phyloP scores from a whole-genome alignment of 2,329 filamentous ascomycete species.

The Xylariaceae sp. region DNA sequence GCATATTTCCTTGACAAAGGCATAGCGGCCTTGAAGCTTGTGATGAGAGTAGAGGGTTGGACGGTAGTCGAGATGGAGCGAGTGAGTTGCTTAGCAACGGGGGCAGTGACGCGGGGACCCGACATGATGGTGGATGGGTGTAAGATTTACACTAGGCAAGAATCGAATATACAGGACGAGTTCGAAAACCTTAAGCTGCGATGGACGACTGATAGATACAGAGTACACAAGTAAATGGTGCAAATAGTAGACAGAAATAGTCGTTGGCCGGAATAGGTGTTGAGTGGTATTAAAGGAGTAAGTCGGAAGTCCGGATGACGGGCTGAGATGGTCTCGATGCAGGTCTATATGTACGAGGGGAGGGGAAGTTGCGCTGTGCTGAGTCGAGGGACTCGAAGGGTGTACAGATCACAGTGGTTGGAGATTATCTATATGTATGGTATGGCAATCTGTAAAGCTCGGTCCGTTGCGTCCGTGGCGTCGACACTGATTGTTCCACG shows the following conservation, averaged over 20 bases:
- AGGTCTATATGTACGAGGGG: neutral
- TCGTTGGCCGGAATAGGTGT: neutral
- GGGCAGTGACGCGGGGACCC: constrained; percentile 30
- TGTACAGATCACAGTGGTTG: neutral
- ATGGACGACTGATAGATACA: neutral
- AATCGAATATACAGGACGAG: neutral
- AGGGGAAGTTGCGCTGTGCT: neutral
- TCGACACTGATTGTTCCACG: neutral
- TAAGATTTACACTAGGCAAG: neutral
- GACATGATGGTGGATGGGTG: constrained; percentile 20
- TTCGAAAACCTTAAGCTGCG: constrained; percentile 1
- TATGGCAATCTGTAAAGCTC: neutral
- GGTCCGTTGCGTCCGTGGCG: neutral
- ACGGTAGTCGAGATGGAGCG: constrained; percentile 30
- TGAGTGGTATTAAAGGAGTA: neutral
- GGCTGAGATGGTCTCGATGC: neutral
- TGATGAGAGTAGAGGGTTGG: constrained; percentile 25
- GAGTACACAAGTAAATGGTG: neutral
- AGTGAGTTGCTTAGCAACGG: constrained; percentile 26
- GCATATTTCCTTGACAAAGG: constrained; percentile 33
- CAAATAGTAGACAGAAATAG: neutral
- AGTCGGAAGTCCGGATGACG: neutral
- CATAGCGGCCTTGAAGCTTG: constrained; percentile 25
- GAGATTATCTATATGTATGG: neutral
- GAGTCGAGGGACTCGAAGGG: neutral